Percentiles rank a stretch among this genome's conserved stretches.
Conservation (phyloP, 2,329 filamentous ascomycete genomes). For the Setomelanomma holmii region DNA sequence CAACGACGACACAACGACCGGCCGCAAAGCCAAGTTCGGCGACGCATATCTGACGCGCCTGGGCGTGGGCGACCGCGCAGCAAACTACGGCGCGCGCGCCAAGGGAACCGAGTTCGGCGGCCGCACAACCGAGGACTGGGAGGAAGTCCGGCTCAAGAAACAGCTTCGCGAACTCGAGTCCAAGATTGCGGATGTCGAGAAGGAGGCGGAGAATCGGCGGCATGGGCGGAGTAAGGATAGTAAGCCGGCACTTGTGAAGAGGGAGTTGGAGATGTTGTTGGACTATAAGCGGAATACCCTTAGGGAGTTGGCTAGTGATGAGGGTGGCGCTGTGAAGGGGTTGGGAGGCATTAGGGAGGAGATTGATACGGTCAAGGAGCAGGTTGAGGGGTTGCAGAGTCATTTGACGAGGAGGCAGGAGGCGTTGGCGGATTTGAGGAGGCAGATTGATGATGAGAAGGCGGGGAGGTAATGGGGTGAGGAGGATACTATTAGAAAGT, state of each 20-base stretch:
- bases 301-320: conserved; percentile 75
- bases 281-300: conserved; percentile 91
- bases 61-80: conserved; percentile 74
- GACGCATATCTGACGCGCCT: conserved; percentile 94
- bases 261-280: conserved; percentile 89
- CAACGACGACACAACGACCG: conserved; percentile 81
- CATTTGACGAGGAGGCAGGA: conserved; percentile 81
- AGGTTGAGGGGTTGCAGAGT: conserved; percentile 86
- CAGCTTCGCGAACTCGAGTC: conserved; percentile 88
- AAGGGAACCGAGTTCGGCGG: conserved; percentile 89
- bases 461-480: conserved; percentile 32
- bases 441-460: conserved; percentile 89
- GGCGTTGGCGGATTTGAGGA: conserved; percentile 75
- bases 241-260: conserved; percentile 90
- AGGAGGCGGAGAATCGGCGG: conserved; percentile 67
- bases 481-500: no score
- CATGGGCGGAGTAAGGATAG: conserved; percentile 68
- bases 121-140: conserved; percentile 91
- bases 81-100: conserved; percentile 70
- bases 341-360: conserved; percentile 84
- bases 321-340: conserved; percentile 67
- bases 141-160: conserved; percentile 93
- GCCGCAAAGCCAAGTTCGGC: conserved; percentile 95
- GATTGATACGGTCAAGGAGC: conserved; percentile 87
- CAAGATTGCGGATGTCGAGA: conserved; percentile 84